Evolutionary conservation across 495 filamentous ascomycete genomes (phyloP), one percentile per base, ranked within the genome.

Genomic region (Glarea lozoyensis): DNA sequence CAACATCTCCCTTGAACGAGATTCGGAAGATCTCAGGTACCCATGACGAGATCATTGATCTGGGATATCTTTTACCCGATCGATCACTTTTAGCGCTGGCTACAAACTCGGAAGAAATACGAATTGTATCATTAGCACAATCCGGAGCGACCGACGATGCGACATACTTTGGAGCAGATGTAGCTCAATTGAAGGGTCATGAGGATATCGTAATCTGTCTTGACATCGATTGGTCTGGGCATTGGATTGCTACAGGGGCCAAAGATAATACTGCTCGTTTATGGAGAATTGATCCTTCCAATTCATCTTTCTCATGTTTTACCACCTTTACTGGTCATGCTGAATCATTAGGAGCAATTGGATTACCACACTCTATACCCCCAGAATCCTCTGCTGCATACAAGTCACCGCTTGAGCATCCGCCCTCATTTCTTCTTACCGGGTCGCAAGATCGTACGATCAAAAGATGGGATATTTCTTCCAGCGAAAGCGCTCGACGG

Each of bases 231-330:
- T 94, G 86, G 86, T 95, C 92, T 4, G 92, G 93, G 7, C 78
- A 87, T 58, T 99, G 92, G 92, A 75, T 99, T 38, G 93, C 84
- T 21, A 94, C 88, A 21, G 92, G 89, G 30, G 84, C 88, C 4
- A 99, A 97, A 66, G 92, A 99, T 60, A 97, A 97, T 54, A 86
- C 85, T 2, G 90, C 89, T 15, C 81, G 86, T 40, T 66, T 99
- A 17, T 99, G 92, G 93, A 70, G 81, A 22, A 69, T 97, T 34
- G 92, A 98, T 61, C 80, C 83, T 9, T 72, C 71, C 2, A 79
- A 72, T 20, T 73, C 76, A 29, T 82, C 82, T 1, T 97, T 85
- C 57, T 73, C 67, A 3, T 93, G 84, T 63, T 81, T 82, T 57
- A 79, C 86, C 10, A 75, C 79, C 16, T 84, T 95, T 45, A 84